These are phyloP conservation scores for Hirsutella thompsonii DNA, from an alignment of 2,329 filamentous ascomycete genomes.

Conservation along the genomic window DNA sequence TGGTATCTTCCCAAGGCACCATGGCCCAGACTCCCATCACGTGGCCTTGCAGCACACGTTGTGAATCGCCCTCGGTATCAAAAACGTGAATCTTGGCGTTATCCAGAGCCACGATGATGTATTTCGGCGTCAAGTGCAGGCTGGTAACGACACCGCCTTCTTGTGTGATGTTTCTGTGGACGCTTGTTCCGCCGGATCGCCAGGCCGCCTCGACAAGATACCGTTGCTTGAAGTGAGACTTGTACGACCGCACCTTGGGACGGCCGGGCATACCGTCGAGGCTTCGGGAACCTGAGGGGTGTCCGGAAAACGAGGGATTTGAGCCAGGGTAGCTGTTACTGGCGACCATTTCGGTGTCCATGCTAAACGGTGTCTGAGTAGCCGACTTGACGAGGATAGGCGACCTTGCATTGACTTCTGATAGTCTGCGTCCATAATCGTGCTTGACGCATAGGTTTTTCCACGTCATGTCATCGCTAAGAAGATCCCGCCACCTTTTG, in stretches of 20 bases:
- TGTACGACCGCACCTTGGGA: conserved; percentile 69
- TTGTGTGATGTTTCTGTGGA: conserved; percentile 79
- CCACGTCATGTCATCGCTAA: conserved; percentile 97
- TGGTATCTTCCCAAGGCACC: conserved; percentile 91
- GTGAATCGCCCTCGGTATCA: conserved; percentile 75
- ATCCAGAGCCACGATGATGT: conserved; percentile 94
- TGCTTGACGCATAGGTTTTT: conserved; percentile 95
- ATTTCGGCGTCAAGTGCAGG: conserved; percentile 83
- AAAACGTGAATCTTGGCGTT: conserved; percentile 99
- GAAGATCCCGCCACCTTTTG: conserved; percentile 78
- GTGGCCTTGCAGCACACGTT: conserved; percentile 84
- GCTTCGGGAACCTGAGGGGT: conserved; percentile 32
- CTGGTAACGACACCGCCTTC: conserved; percentile 96
- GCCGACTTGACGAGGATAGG: conserved; percentile 17
- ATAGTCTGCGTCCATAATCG: conserved; percentile 58
- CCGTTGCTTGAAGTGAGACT: conserved; percentile 93
- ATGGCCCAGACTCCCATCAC: conserved; percentile 99
- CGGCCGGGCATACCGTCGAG: conserved; percentile 38
- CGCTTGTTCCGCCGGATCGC: conserved; percentile 79
- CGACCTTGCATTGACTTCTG: conserved; percentile 30
- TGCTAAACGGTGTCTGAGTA: conserved; percentile 16
- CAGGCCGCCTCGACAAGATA: conserved; percentile 96
- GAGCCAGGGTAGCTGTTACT: conserved; percentile 33
- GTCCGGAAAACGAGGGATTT: conserved; percentile 18
- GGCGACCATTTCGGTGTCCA: conserved; percentile 21